Evolutionary conservation across 2,329 filamentous ascomycete genomes (phyloP).

Genomic region (Ustilaginoidea virens): DNA sequence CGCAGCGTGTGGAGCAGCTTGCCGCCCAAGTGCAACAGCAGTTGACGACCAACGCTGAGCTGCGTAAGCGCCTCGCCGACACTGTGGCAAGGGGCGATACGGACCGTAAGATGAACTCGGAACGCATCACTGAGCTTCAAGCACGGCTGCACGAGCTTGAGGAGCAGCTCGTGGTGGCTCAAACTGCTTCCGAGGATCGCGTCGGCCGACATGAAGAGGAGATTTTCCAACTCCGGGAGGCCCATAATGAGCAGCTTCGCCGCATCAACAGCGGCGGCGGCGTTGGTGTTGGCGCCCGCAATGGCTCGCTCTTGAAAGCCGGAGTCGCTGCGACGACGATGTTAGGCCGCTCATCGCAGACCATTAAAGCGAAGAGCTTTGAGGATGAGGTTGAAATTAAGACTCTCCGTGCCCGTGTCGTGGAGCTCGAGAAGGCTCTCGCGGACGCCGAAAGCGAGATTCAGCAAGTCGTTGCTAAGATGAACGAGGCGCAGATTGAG

Average conservation of each 20-base stretch:
- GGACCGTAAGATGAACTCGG: slow-evolving; percentile 65
- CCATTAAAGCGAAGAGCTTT: slow-evolving; percentile 47
- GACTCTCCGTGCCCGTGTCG: slow-evolving; percentile 60
- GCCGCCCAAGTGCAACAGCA: slow-evolving; percentile 67
- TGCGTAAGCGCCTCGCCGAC: slow-evolving; percentile 62
- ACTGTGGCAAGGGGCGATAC: slow-evolving; percentile 73
- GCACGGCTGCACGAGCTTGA: slow-evolving; percentile 66
- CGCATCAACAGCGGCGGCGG: slow-evolving; percentile 43
- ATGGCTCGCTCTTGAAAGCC: slow-evolving; percentile 20
- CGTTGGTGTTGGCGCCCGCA: slow-evolving; percentile 16
- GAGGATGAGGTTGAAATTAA: slow-evolving; percentile 61
- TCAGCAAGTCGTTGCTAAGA: slow-evolving; percentile 64
- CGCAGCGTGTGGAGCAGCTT: slow-evolving; percentile 64
- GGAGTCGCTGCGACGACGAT: slow-evolving; percentile 13
- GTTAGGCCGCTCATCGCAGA: slow-evolving; percentile 23
- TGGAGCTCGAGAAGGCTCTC: slow-evolving; percentile 66
- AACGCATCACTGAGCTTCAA: slow-evolving; percentile 74
- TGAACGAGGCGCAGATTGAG: slow-evolving; percentile 72
- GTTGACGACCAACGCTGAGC: slow-evolving; percentile 57
- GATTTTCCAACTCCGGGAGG: slow-evolving; percentile 58
- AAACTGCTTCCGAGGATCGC: slow-evolving; percentile 74
- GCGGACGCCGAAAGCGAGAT: slow-evolving; percentile 52
- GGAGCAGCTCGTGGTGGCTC: slow-evolving; percentile 67
- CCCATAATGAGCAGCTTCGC: slow-evolving; percentile 60
- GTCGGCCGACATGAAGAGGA: slow-evolving; percentile 78